Base-by-base conservation (phyloP, 148 eudicot genomes). In the Euryodendron excelsum region DNA sequence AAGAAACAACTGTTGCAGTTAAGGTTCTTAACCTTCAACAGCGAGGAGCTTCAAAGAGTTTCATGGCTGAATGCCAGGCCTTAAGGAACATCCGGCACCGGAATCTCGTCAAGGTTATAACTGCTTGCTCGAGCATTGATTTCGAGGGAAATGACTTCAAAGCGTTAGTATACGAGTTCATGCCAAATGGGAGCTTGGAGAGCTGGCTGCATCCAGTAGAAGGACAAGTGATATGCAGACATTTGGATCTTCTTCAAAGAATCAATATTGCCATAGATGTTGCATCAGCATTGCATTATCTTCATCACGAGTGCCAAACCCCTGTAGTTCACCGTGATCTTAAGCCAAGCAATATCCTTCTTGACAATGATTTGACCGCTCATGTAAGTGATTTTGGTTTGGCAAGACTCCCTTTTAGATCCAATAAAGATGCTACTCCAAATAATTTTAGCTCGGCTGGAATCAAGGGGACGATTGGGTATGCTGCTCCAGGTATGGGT, bases 271-370 rank as follows among this genome's bases (percentile, higher is more conserved):
- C 81, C 0, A 75, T 66, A 34, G 86, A 86, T 76, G 82, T 86
- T 30, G 86, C 88, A 25, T 72, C 56, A 17, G 88, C 86, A 2
- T 41, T 86, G 61, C 12, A 72, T 52, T 86, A 86, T 72, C 82
- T 83, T 53, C 88, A 86, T 67, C 58, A 86, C 11, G 72, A 62
- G 25, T 80, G 86, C 67, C 59, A 59, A 73, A 73, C 69, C 37
- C 78, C 84, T 3, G 65, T 83, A 9, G 72, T 83, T 48, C 88
- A 86, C 44, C 70, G 88, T 52, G 88, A 83, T 76, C 47, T 86
- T 20, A 86, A 86, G 77, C 88, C 86, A 45, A 83, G 84, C 72
- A 86, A 86, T 45, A 69, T 83, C 72, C 81, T 86, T 23, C 82
- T 83, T 27, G 78, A 83, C 64, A 23, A 59, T n/a, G 80, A 80